Base-by-base conservation (phyloP, 495 filamentous ascomycete species). In the Echria macrotheca region DNA sequence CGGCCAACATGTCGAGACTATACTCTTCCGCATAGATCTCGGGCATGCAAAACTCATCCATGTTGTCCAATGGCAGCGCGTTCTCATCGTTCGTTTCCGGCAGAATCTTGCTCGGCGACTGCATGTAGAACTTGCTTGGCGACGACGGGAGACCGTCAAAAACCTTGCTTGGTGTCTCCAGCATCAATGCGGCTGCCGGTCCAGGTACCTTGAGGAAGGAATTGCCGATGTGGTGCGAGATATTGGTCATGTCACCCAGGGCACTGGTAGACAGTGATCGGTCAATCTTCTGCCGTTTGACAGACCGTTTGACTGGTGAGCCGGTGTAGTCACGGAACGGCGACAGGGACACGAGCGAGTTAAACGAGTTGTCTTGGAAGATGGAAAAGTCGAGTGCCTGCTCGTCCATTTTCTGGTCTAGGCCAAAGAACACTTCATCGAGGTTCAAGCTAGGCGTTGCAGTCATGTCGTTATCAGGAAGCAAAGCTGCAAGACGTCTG, bases 1-100 rank as follows among this genome's bases (percentile, higher is more conserved):
- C 89, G 61, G 89, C 85, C 44, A 91, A 75, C 47, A 97, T 83
- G 66, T 96, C 90, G 37, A 94, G 75, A n/a, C n/a, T n/a, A n/a
- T n/a, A n/a, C n/a, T n/a, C n/a, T 1, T 83, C 86, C 25, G 80
- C 73, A 17, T 82, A 76, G 51, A 76, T 72, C 5, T 78, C 80
- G 0, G 71, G 54, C 6, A 70, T 67, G 54, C 74, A 79, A 36
- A 77, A 74, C 24, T 76, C 79, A 23, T 83, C 79, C 18, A 72
- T 51, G n/a, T 55, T 68, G 62, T 61, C 56, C 64, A 53, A 80
- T 11, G 62, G 64, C 4, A 58, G 63, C 44, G 66, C 21, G 37
- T 67, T 66, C 39, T 66, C 77, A 37, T 83, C 70, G 22, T 68
- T 75, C 40, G 50, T 53, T 24, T 12, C 11, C 2, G 50, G 49